These are phyloP conservation scores for Colletotrichum sp. DNA, from an alignment of 2,329 filamentous ascomycete species.

Conservation along the genomic window DNA sequence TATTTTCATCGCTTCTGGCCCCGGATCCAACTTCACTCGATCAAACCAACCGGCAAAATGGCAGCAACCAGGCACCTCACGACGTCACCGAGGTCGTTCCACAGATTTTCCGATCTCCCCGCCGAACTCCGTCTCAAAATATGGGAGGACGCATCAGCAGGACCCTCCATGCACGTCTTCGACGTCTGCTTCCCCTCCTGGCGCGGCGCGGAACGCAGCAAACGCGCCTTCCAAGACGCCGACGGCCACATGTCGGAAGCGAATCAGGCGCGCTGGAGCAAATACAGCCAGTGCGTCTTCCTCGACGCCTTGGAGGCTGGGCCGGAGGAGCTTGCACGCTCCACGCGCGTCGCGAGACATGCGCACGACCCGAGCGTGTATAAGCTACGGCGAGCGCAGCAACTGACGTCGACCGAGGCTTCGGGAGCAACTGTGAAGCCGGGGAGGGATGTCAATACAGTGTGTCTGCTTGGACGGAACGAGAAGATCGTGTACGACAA, in stretches of 20 bases:
- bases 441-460: slow-evolving; percentile 19
- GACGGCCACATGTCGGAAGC: neutral
- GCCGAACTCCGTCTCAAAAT: slow-evolving; percentile 15
- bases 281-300: slow-evolving; percentile 14
- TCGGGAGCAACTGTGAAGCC: neutral
- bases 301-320: slow-evolving; percentile 9
- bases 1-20: neutral
- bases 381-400: neutral
- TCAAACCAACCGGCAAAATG: neutral
- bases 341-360: neutral
- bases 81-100: neutral
- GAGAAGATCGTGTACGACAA: slow-evolving; percentile 27
- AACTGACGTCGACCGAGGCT: slow-evolving; percentile 18
- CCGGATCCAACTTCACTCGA: neutral
- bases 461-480: slow-evolving; percentile 29
- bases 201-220: slow-evolving; percentile 1
- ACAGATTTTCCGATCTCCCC: slow-evolving; percentile 5
- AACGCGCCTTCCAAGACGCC: neutral
- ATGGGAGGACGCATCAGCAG: slow-evolving; percentile 14
- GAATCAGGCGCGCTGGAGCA: neutral
- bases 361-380: slow-evolving; percentile 8
- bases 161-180: slow-evolving; percentile 31
- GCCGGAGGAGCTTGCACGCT: neutral
- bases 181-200: slow-evolving; percentile 32
- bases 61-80: slow-evolving; percentile 30